Evolutionary conservation across 345 rosid genomes (phyloP), one percentile per base, ranked within the genome.

Genomic region (Gossypioides kirkii): DNA sequence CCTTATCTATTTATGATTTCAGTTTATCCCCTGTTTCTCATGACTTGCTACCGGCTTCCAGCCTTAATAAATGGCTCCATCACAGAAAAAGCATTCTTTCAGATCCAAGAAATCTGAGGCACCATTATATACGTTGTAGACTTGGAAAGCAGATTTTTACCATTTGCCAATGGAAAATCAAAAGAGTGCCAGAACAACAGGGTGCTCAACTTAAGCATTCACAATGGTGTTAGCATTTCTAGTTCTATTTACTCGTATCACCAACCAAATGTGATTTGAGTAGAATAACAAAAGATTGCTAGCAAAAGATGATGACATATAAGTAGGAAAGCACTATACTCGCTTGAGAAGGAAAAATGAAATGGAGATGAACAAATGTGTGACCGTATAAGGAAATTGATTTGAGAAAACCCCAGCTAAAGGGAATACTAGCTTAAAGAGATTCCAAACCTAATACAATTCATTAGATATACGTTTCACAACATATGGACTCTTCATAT

Each of bases 31-130:
- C 49, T 18, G 26, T 12, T 23, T 20, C 11, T 46, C 10, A 56
- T 69, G 59, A 61, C 71, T 36, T 73, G 28, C 64, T 61, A 52
- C 17, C 43, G 7, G 50, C 10, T 17, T 20, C 60, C 64, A 43
- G 13, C 41, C 22, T 32, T 47, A 88, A 26, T 10, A 8, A 13
- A 61, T 88, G 25, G 54, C 20, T 45, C 38, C 70, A 65, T 66
- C 38, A 43, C 18, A 43, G 23, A 45, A 0, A 6, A 12, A 2
- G 10, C 13, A 17, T 65, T 41, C 18, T n/a, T 22, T 22, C 11
- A 43, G 9, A 7, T 22, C 32, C 53, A 65, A 43, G 70, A 13
- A 65, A 8, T 22, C 20, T 18, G 55, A 66, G 38, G 70, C 70
- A 66, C 55, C 54, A 22, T 16, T 56, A 12, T 60, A 68, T 23